Evolutionary conservation across 2,329 filamentous ascomycete genomes (phyloP).

Genomic region (Pseudogymnoascus destructans): DNA sequence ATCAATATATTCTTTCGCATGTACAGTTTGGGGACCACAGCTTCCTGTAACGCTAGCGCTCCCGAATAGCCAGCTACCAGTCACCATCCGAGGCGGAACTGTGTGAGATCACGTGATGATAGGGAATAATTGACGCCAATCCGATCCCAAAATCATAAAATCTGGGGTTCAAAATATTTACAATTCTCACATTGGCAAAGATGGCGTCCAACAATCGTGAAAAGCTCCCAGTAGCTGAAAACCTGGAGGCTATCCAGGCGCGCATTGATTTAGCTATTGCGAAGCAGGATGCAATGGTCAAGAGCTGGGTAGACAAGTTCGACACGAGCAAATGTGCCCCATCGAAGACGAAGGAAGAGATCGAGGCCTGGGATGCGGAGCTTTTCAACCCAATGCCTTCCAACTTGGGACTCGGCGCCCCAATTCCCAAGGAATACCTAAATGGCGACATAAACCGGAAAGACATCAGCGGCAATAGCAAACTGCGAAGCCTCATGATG

Average conservation of each 20-base stretch:
- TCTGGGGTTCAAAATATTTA: not conserved
- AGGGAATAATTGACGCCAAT: not conserved
- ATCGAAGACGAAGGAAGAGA: slow-evolving; percentile 23
- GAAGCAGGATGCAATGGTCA: slow-evolving; percentile 24
- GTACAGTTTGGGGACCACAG: slow-evolving; percentile 7
- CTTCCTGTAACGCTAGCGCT: slow-evolving; percentile 7
- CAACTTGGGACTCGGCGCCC: slow-evolving; percentile 24
- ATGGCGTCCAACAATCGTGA: not conserved
- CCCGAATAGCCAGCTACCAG: not conserved
- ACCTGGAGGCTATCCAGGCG: slow-evolving; percentile 24
- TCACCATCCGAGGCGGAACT: not conserved
- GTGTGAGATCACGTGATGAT: not conserved
- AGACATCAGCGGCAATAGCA: slow-evolving; percentile 18
- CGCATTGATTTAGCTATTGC: slow-evolving; percentile 24
- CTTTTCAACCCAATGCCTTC: slow-evolving; percentile 22
- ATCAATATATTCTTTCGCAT: slow-evolving; percentile 8
- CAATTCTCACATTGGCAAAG: not conserved
- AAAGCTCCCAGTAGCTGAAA: slow-evolving; percentile 9
- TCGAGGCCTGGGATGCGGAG: slow-evolving; percentile 24
- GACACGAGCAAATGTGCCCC: slow-evolving; percentile 11
- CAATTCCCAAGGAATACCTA: slow-evolving; percentile 22
- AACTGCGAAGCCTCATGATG: slow-evolving; percentile 24
- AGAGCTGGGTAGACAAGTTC: slow-evolving; percentile 20
- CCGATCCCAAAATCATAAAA: not conserved
- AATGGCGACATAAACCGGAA: slow-evolving; percentile 21